Evolutionary conservation across 176 grass and related monocot genomes (phyloP), one percentile per base, ranked within the genome.

Genomic region (Aegilops longissima): DNA sequence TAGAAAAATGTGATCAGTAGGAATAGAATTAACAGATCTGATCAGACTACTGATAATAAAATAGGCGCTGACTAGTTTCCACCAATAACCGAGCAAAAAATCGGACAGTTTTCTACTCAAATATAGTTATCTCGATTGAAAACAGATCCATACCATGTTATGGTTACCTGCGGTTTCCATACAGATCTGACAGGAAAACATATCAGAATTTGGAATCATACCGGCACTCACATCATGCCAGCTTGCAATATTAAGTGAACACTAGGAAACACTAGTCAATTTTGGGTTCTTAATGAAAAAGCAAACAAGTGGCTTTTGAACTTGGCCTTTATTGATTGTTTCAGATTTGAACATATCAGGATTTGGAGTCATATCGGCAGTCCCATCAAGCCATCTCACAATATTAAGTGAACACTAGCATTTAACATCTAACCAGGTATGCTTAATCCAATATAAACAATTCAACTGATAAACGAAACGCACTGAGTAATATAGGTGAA

Each of bases 371-470:
- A 44, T 38, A 49, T 10, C 61, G 72, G 61, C 39, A 64, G 13
- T 34, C 14, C 40, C 18, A 73, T 61, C 56, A 70, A 79, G 10
- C 10, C 51, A 54, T 54, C 51, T 52, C 49, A 52, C 49, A 52
- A 52, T 52, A 16, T 16, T 52, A 52, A 17, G 14, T 52, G 1
- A 76, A 82, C 66, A 40, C 25, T 61, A 61, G 30, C 20, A 88
- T 54, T 77, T 59, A 47, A 47, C 71, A 17, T 17, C 40, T 17
- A 76, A 54, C 33, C 8, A 34, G 6, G 47, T 38, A 67, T 88
- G 44, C 4, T 61, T 69, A 25, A 69, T 88, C 62, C 33, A 68
- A 18, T 36, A 44, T 9, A 85, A 33, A 75, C 35, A 85, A 80
- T 67, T 31, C 3, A 85, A 77, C 12, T 66, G 59, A 66, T 49